Base-by-base conservation (phyloP, 2,329 filamentous ascomycete species). In the Fusarium virguliforme region DNA sequence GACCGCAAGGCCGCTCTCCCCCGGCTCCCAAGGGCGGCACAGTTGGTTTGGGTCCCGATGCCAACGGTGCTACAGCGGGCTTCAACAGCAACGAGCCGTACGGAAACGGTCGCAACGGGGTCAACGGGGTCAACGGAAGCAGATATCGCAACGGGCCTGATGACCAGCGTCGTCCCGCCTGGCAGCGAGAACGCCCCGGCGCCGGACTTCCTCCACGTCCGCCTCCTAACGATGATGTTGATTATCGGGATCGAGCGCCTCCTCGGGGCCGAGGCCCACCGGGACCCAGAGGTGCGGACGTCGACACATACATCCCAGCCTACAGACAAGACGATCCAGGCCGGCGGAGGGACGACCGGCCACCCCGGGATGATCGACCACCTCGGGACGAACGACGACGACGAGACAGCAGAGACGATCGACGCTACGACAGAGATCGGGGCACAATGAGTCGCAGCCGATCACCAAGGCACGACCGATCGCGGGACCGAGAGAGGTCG, bases 21-120 rank as follows among this genome's bases (percentile, higher is more conserved):
- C 95, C 96, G 12, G 96, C 95, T 1, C 96, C 96, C 0, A 94
- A 95, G 74, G 95, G 95, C 12, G 95, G 94, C 4, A 94, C 94
- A 1, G 94, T 97, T 4, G 95, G 95, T 13, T 90, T 94, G 76
- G 90, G 89, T n/a, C 85, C 85, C 1, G 85, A 86, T 30, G 85
- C 86, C 9, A 85, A 87, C 67, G 80, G 81, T 5, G 80, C 81
- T 8, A 81, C 81, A 8, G 81, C 81, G 8, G 83, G 85, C 3
- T 87, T 89, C 77, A 84, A 85, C 67, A 85, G 83, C 65, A 83
- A 82, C 24, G 87, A 89, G 57, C 83, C 83, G 9, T 88, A 85
- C 65, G 83, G 83, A 22, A 76, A 76, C 43, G 76, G 79, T 3
- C 79, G 86, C 8, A 87, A 86, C 66, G 85, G 86, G 37, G 80